These are phyloP conservation scores for Fimicolochytrium jonesii DNA, from an alignment of 192 early-diverging fungal genomes.

Conservation along the genomic window DNA sequence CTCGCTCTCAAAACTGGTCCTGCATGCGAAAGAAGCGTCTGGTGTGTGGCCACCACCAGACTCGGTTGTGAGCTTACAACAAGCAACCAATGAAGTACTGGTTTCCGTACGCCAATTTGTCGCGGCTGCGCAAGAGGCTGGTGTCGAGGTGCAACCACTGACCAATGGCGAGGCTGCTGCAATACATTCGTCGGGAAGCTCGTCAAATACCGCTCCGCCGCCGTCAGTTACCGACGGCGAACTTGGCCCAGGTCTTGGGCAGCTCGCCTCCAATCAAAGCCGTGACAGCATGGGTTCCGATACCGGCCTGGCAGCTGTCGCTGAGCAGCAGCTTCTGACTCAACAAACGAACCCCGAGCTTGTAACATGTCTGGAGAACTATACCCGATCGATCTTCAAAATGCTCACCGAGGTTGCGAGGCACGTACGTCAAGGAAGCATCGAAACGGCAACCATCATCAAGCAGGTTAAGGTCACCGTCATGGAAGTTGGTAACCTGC, in stretches of 20 bases:
- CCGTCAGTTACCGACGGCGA: background rate
- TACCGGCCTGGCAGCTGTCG: background rate
- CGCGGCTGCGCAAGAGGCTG: slow-evolving; percentile 54
- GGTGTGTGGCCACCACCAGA: slow-evolving; percentile 58
- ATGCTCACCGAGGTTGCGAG: slow-evolving; percentile 21
- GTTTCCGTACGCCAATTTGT: slow-evolving; percentile 73
- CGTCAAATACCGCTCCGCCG: background rate
- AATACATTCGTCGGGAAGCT: background rate
- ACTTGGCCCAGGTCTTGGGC: too few relatives aligned
- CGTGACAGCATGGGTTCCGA: background rate
- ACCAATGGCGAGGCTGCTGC: background rate
- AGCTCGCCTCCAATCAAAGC: background rate
- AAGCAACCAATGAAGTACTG: slow-evolving; percentile 71
- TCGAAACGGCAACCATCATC: slow-evolving; percentile 26
- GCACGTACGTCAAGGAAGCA: slow-evolving; percentile 16
- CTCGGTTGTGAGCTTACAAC: slow-evolving; percentile 68
- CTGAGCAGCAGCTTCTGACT: background rate
- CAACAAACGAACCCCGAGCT: slow-evolving; percentile 39
- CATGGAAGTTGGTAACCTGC: slow-evolving; percentile 51
- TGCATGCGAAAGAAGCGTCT: slow-evolving; percentile 41
- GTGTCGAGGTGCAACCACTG: slow-evolving; percentile 26
- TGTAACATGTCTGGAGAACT: slow-evolving; percentile 34
- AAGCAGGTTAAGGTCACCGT: slow-evolving; percentile 37
- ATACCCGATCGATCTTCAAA: slow-evolving; percentile 14
- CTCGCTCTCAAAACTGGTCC: slow-evolving; percentile 37